These are phyloP conservation scores for Entonaema liquescens DNA, from an alignment of 495 filamentous ascomycete genomes.

Conservation along the genomic window DNA sequence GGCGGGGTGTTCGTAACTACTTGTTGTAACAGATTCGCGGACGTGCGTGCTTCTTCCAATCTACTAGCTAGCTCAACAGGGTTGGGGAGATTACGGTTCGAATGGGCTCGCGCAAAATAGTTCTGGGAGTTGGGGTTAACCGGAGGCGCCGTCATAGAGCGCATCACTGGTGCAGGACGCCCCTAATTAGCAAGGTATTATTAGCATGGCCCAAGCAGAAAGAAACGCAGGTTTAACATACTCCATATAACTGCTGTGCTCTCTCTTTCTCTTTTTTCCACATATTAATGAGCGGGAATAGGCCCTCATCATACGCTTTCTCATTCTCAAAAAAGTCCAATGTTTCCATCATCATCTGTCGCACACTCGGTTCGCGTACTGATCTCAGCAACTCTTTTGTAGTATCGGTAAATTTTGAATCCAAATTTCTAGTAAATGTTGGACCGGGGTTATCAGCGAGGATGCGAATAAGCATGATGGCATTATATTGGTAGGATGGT, in stretches of 20 bases:
- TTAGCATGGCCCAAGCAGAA: conserved; percentile 2
- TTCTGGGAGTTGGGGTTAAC: conserved; percentile 46
- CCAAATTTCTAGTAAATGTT: conserved; percentile 87
- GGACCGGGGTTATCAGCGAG: conserved; percentile 89
- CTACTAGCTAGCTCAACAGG: conserved; percentile 83
- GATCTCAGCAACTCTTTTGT: conserved; percentile 79
- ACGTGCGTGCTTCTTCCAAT: conserved; percentile 88
- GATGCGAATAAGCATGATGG: conserved; percentile 95
- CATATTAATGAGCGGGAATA: conserved; percentile 74
- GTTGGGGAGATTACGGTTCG: conserved; percentile 66
- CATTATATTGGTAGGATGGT: conserved; percentile 88
- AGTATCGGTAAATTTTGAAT: conserved; percentile 77
- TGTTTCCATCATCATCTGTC: conserved; percentile 86
- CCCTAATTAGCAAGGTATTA: conserved; percentile 27
- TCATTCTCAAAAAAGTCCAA: conserved; percentile 74
- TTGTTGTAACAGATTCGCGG: conserved; percentile 88
- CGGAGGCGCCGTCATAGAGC: conserved; percentile 34
- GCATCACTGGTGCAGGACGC: conserved; percentile 36
- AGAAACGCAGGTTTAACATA: conserved; percentile 35
- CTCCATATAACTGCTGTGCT: conserved; percentile 55
- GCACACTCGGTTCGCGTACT: conserved; percentile 71
- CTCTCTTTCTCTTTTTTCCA: conserved; percentile 88
- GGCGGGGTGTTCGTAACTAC: conserved; percentile 84
- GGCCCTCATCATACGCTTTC: conserved; percentile 76
- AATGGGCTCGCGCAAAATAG: conserved; percentile 56